These are phyloP conservation scores for Trichoderma koningiopsis DNA, from an alignment of 2,329 filamentous ascomycete species.

Conservation along the genomic window DNA sequence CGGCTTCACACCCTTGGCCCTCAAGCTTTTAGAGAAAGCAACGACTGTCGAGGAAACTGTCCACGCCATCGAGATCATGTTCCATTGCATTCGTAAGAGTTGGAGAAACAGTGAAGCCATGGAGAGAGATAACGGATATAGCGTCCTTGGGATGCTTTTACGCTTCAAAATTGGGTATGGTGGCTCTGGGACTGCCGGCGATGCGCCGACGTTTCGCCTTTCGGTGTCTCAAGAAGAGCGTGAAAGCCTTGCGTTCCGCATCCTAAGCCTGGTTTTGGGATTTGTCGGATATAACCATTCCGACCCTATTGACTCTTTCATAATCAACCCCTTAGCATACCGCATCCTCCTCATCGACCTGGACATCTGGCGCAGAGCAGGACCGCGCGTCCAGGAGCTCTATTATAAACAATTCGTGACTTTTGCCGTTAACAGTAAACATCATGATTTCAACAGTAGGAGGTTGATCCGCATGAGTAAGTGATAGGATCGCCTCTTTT, in stretches of 20 bases:
- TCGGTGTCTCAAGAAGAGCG: conserved; percentile 54
- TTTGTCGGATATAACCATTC: conserved; percentile 87
- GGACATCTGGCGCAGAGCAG: conserved; percentile 86
- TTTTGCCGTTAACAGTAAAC: conserved; percentile 87
- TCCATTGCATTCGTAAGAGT: conserved; percentile 82
- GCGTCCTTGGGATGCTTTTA: conserved; percentile 79
- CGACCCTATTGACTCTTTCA: conserved; percentile 83
- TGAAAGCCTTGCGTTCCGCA: conserved; percentile 59
- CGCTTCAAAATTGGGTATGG: conserved; percentile 75
- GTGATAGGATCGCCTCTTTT: conserved; percentile 37
- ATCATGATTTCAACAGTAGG: conserved; percentile 88
- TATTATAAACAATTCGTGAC: conserved; percentile 92
- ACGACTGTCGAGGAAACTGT: conserved; percentile 69
- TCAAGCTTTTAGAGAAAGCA: conserved; percentile 83
- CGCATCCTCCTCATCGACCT: conserved; percentile 88
- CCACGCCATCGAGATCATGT: conserved; percentile 78
- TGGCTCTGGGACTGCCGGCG: conserved; percentile 36
- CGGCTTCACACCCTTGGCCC: conserved; percentile 82
- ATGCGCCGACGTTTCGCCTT: conserved; percentile 43
- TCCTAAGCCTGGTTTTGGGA: conserved; percentile 75
- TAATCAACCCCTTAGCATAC: conserved; percentile 94
- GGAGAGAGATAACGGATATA: conserved; percentile 93
- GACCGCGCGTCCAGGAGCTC: conserved; percentile 74
- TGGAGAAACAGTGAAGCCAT: conserved; percentile 99
- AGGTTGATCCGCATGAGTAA: conserved; percentile 87